phyloP scores from a whole-genome alignment of 805 yeast species.

The Starmerella powellii region DNA sequence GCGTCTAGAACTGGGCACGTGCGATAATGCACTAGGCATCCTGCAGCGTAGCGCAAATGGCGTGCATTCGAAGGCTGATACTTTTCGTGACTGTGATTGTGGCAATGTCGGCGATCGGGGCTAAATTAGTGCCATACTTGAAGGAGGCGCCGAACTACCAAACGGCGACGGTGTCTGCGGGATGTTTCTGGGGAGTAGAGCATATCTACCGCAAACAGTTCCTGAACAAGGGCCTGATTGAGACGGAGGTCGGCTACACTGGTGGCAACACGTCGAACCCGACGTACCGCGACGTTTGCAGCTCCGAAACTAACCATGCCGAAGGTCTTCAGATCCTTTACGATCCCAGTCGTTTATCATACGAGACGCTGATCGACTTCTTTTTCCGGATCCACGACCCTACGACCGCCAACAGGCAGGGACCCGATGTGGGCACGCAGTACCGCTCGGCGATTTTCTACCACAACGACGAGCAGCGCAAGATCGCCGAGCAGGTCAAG shows the following conservation, averaged over 20 bases:
- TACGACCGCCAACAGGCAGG: constrained; percentile 70
- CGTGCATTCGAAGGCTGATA: not conserved
- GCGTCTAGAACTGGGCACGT: no score
- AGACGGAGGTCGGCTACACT: constrained; percentile 78
- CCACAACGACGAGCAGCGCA: constrained; percentile 40
- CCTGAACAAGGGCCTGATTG: constrained; percentile 51
- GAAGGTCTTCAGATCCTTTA: constrained; percentile 76
- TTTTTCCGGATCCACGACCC: constrained; percentile 94
- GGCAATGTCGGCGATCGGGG: constrained; percentile 1
- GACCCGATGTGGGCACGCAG: constrained; percentile 81
- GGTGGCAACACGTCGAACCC: constrained; percentile 52
- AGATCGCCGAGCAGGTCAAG: constrained; percentile 36
- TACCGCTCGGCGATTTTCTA: constrained; percentile 75
- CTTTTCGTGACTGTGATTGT: not conserved
- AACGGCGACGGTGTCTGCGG: constrained; percentile 44
- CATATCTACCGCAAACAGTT: constrained; percentile 65
- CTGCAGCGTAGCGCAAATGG: not conserved
- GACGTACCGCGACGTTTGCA: constrained; percentile 60
- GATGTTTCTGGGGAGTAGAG: constrained; percentile 51
- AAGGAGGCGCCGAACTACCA: constrained; percentile 7
- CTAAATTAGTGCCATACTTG: constrained; percentile 9
- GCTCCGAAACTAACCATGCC: constrained; percentile 65
- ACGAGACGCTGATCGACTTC: constrained; percentile 58
- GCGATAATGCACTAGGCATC: not conserved
- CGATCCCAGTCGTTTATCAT: constrained; percentile 53